Evolutionary conservation across 257 asterid species (phyloP), one percentile per base, ranked within the genome.

Genomic region (Forsythia suspensa): DNA sequence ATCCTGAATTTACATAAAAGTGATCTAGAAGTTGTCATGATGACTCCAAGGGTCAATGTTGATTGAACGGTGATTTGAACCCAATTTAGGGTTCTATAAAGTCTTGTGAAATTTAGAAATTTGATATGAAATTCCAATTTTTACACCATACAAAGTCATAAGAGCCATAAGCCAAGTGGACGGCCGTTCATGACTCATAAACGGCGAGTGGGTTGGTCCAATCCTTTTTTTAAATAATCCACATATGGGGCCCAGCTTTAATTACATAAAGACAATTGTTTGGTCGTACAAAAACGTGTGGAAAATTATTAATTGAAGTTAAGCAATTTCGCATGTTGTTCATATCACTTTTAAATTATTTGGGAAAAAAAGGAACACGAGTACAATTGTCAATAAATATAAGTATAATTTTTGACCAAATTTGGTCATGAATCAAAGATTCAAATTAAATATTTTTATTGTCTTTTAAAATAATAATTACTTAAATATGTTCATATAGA

Each of bases 111-210:
- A 8, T n/a, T 7, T 21, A 61, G 74, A 74, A 52, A 75, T 55
- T 36, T 18, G 40, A 42, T 70, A 84, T 81, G 77, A 38, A 70
- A 69, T 15, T 63, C 74, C 66, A 65, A 61, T 2, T 61, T 61
- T 61, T 21, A 79, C 81, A 78, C 82, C 39, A 24, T 55, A 18
- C 13, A 68, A 20, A 42, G 79, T 84, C 39, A 59, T 18, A 70
- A 2, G 67, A 67, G 87, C 83, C 87, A 81, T 70, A 8, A 39
- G 38, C 43, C 76, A 48, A 83, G 80, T 80, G 80, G 87, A 70
- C 68, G 85, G 83, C 73, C 52, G 71, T 73, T 43, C 44, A 77
- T 68, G 82, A 72, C 38, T 51, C 73, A 51, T 74, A 20, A 65
- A 24, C 38, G 4, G 34, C 16, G 16, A 61, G 69, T 61, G 69